These are phyloP conservation scores for Rhazya stricta DNA, from an alignment of 257 asterid genomes.

Conservation along the genomic window DNA sequence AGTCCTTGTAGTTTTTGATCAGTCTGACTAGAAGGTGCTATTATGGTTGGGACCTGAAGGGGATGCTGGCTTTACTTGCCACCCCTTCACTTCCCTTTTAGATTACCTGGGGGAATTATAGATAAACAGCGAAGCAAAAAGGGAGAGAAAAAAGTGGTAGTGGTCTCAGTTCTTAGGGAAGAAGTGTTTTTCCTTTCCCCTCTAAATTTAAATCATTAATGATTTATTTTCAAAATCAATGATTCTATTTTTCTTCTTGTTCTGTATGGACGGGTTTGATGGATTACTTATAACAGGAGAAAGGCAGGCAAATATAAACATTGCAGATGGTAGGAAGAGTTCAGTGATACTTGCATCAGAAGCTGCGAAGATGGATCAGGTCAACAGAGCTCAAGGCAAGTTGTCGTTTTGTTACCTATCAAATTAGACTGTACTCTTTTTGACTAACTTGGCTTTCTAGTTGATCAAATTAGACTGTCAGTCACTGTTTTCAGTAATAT, in stretches of 20 bases:
- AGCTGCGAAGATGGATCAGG: constrained; percentile 81
- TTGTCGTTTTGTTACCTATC: background rate
- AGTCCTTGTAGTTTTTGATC: background rate
- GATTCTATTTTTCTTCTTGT: background rate
- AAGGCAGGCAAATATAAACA: constrained; percentile 81
- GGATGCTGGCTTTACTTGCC: background rate
- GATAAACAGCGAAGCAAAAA: background rate
- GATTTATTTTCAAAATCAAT: background rate
- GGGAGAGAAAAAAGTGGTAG: background rate
- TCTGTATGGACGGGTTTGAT: background rate
- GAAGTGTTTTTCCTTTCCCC: background rate
- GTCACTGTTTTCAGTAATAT: background rate
- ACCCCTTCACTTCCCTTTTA: background rate
- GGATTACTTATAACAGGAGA: constrained; percentile 48
- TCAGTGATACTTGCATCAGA: constrained; percentile 79
- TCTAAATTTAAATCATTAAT: background rate
- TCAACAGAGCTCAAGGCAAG: constrained; percentile 82
- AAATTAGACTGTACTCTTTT: background rate
- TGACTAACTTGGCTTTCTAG: background rate
- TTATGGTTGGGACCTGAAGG: background rate
- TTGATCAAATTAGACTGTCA: background rate
- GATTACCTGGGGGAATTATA: too few species aligned
- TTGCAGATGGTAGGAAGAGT: constrained; percentile 71
- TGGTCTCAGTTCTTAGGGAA: background rate
- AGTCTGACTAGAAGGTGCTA: too few species aligned